Evolutionary conservation across 2,329 filamentous ascomycete species (phyloP), one percentile per base, ranked within the genome.

Genomic region (Mollisiaceae sp.): DNA sequence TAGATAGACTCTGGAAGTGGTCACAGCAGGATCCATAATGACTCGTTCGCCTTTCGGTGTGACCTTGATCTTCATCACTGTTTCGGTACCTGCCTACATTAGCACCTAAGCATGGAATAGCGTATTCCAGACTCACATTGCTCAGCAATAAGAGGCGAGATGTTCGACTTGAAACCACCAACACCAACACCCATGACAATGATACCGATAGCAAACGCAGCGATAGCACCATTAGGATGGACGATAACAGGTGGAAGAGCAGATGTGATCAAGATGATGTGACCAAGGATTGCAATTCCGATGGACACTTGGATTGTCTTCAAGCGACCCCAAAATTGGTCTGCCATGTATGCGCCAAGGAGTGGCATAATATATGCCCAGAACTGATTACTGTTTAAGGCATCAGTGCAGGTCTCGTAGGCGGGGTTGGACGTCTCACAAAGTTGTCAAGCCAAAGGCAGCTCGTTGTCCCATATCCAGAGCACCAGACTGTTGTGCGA

Each of bases 241-340:
- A 74, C 75, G 52, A 81, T 75, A 5, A 80, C 78, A 62, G 82
- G 82, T 24, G 86, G 86, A 4, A 82, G 78, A 0, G 85, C 79
- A 0, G 85, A 84, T 8, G 83, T 78, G 75, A 85, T 82, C 22
- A 87, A 78, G 60, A 88, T 78, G 36, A 84, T 74, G 55, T 87
- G 81, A 60, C 86, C 86, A 22, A 85, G 66, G 73, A 85, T 78
- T 22, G 78, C 77, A 66, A 81, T 77, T 22, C 72, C 76, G 59
- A 80, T 79, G 52, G 79, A 78, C 50, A 84, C 73, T 68, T 85
- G 78, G 65, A 88, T 87, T n/a, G 86, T 87, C 77, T 85, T 87
- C 79, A 86, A 88, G 71, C 86, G 84, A 63, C 85, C 85, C 60
- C 86, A 81, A 67, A 86, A 86, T 71, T 84, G 81, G 70, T 87